Base-by-base conservation (phyloP, 1,284 basidiomycete species). In the Sanghuangporus baumii region DNA sequence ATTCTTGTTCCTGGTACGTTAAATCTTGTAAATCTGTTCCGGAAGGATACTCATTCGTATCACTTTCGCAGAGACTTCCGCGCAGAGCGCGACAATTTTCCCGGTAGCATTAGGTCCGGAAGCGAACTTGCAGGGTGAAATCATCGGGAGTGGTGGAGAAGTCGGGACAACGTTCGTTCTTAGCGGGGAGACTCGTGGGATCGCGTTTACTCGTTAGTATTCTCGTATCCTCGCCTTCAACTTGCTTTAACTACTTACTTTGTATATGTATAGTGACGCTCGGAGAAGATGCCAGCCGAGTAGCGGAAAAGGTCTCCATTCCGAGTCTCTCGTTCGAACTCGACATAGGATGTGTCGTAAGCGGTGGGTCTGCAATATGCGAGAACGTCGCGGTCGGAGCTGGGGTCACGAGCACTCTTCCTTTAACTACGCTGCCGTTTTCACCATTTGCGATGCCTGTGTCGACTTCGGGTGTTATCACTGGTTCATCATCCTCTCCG, bases 151-250 rank as follows among this genome's bases (percentile, higher is more conserved):
- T 47, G 57, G 31, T 36, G 55, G 61, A 7, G n/a, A 41, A 2
- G 55, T 57, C 7, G 47, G 55, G 14, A 62, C 61, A 36, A 62
- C 61, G 9, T 62, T 57, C 61, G 55, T 62, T 11, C 61, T 62
- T n/a, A 57, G 55, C 36, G 61, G 61, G 41, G 26, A 31, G 26
- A 58, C 61, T 18, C 37, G 31, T n/a, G 56, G 61, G 3, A 51
- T 62, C n/a, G 41, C 61, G 7, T 62, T 62, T 46, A 62, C 61
- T 14, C n/a, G 61, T 62, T 7, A 36, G 56, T 57, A 23, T 9
- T 9, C 18, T n/a, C 23, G 23, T 23, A 23, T 23, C 23, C 23
- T 23, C 23, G 23, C 23, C 23, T 23, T 23, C 23, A 23, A 1
- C 23, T 2, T 23, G 23, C 23, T 23, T 23, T 23, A 23, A 23